These are phyloP conservation scores for Cutaneotrichosporon cutaneum DNA, from an alignment of 1,284 basidiomycete genomes.

Conservation along the genomic window DNA sequence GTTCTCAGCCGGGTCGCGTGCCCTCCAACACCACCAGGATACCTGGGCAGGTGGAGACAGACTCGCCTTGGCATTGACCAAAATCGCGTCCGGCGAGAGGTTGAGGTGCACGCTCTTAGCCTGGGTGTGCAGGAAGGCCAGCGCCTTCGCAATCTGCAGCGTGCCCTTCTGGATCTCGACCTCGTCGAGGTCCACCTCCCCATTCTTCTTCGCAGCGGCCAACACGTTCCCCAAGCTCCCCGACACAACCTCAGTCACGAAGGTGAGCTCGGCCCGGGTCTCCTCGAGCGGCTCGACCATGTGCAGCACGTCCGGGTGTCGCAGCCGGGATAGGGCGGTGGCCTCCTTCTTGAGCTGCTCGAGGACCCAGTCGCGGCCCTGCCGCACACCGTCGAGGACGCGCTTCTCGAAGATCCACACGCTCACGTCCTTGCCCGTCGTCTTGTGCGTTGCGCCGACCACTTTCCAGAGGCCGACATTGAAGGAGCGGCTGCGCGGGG, in stretches of 20 bases:
- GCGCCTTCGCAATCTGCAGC: conserved; percentile 86
- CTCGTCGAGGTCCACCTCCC: conserved; percentile 68
- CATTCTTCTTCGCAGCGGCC: conserved; percentile 65
- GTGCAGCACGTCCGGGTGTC: conserved; percentile 95
- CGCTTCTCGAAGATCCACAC: conserved; percentile 89
- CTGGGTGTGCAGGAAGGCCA: conserved; percentile 88
- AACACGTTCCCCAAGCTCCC: conserved; percentile 59
- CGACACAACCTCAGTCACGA: conserved; percentile 86
- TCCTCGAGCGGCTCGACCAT: conserved; percentile 99
- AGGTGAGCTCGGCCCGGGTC: conserved; percentile 77
- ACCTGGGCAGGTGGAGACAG: no score
- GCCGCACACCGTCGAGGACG: conserved; percentile 68
- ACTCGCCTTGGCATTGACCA: conserved; percentile 82
- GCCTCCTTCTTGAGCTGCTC: conserved; percentile 89
- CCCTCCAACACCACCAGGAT: no score
- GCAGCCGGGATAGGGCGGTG: conserved; percentile 74
- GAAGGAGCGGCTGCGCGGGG: conserved; percentile 52
- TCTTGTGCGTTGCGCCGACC: conserved; percentile 77
- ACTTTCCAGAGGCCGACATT: conserved; percentile 84
- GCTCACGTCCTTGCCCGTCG: conserved; percentile 79
- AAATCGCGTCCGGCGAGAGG: conserved; percentile 73
- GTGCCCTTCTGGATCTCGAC: conserved; percentile 92
- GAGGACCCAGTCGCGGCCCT: conserved; percentile 64
- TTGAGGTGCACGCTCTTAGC: conserved; percentile 92
- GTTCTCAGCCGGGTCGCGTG: no score